A percentile compares a stretch with the other conserved stretches of the same genome.
Conservation (phyloP, 164 flowering plant species). For the Aristolochia contorta region DNA sequence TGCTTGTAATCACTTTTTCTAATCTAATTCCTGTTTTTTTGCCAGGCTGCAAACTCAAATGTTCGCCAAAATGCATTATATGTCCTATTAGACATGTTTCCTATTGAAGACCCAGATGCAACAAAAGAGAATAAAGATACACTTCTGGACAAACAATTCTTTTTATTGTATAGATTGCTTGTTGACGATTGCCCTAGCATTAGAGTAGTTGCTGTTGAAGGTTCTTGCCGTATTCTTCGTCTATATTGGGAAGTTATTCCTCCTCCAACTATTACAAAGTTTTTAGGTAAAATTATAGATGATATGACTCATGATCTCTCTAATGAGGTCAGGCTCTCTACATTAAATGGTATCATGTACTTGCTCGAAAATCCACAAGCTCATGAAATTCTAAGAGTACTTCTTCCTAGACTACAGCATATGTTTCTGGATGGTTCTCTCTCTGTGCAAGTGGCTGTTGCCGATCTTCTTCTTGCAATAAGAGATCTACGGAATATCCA, state of each 20-base stretch:
- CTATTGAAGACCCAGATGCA: conserved; percentile 92
- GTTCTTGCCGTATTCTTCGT: conserved; percentile 78
- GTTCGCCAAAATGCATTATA: conserved; percentile 91
- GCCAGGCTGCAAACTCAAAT: conserved; percentile 92
- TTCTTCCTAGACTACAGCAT: conserved; percentile 72
- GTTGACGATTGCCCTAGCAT: conserved; percentile 79
- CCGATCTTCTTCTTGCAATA: conserved; percentile 69
- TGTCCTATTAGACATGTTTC: conserved; percentile 87
- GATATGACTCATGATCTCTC: conserved; percentile 59
- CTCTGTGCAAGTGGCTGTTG: conserved; percentile 44
- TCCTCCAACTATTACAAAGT: conserved; percentile 61
- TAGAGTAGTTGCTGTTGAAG: conserved; percentile 89
- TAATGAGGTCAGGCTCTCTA: conserved; percentile 72
- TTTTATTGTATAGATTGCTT: conserved; percentile 65
- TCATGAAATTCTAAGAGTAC: conserved; percentile 87
- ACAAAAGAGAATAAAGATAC: conserved; percentile 77
- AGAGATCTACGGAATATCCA: conserved; percentile 56
- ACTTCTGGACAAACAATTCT: conserved; percentile 69
- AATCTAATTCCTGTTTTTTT: conserved; percentile 1
- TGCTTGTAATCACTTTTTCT: background rate
- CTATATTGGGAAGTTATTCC: conserved; percentile 94
- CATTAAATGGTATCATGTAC: conserved; percentile 69
- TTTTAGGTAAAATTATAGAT: conserved; percentile 53
- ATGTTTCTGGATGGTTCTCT: conserved; percentile 55
- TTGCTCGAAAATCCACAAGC: conserved; percentile 90